Base-by-base conservation (phyloP, 2,329 filamentous ascomycete genomes). In the Scedosporium aurantiacum region DNA sequence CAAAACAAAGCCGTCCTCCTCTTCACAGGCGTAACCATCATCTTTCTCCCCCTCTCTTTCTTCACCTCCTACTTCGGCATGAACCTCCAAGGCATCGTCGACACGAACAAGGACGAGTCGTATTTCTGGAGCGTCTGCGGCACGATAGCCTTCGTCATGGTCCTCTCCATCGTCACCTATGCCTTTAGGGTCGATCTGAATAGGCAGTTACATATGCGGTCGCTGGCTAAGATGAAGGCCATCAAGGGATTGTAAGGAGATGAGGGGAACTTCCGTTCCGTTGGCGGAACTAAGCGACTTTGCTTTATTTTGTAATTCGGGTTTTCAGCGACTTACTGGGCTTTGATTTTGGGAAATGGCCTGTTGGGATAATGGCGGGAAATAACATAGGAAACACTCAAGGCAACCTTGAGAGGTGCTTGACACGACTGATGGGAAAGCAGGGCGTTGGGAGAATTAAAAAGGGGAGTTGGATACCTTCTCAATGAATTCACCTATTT, bases 51-150 rank as follows among this genome's bases (percentile, higher is more conserved):
- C 0, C 69, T 87, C 5, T 83, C 81, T 18, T 87, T 87, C 72
- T 87, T 87, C 69, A 86, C 84, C 0, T 80, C 82, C 2, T 68
- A 87, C 1, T 87, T 87, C 60, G 83, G 84, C 60, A 86, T 87
- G 78, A 87, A 87, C 23, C 23, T 54, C 18, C 50, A 54, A 16
- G 50, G 50, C 23, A 21, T 54, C 18, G 50, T 54, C 18, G 21
- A 54, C 23, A 54, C 50, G 18, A 54, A 54, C 7, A 54, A 25
- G 50, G 50, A 54, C 21, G 50, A 54, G 50, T 23, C 50, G 18
- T 54, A 54, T 23, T 54, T 54, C 21, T 54, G 50, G 50, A 54
- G 50, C 12, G 50, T 54, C 23, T 54, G 50, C 23, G 50, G 50
- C 50, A 28, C 7, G 21, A 54, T 54, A 14, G 50, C 18, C 50